Evolutionary conservation across 2,329 filamentous ascomycete genomes (phyloP), one percentile per base, ranked within the genome.

Genomic region (Phaeoacremonium minimum): DNA sequence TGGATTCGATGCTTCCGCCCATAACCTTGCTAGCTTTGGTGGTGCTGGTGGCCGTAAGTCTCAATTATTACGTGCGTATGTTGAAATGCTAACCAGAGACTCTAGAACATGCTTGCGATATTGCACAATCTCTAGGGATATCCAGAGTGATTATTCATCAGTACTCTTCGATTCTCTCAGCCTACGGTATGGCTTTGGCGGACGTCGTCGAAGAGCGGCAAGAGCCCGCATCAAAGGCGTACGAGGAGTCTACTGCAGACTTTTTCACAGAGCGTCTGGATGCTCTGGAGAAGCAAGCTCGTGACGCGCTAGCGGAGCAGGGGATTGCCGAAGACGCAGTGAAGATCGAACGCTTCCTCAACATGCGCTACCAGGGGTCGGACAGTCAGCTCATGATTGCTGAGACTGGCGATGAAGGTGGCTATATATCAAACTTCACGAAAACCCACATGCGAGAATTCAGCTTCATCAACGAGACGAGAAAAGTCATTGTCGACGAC

Each of bases 331-430:
- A 30, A 8, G 26, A n/a, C 6, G 28, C 22, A 7, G 32, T 38
- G 17, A 32, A 35, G 15, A 28, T 18, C 4, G 20, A 18, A 12
- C 32, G 12, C 13, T 38, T 20, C 8, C 14, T 38, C 14, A 58
- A 58, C 28, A 46, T 63, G 35, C 47, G 56, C 14, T 63, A 63
- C 28, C 49, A 50, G 8, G 60, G 60, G 7, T 56, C 54, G 5
- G 58, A 61, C 15, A 63, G 58, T 1, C 50, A 48, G 3, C 43
- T 63, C 12, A 59, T 57, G 42, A 55, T 61, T 8, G 11, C 15
- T 9, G 15, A 13, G 29, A 11, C 12, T 13, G 13, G 9, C 8
- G 29, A 31, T 9, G n/a, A n/a, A n/a, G 13, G 15, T 8, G 29
- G 14, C 14, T 31, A 31, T n/a, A 9, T 9, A 9, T 26, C 15